Base-by-base conservation (phyloP, 164 flowering plant species). In the Chloranthus sessilifolius region DNA sequence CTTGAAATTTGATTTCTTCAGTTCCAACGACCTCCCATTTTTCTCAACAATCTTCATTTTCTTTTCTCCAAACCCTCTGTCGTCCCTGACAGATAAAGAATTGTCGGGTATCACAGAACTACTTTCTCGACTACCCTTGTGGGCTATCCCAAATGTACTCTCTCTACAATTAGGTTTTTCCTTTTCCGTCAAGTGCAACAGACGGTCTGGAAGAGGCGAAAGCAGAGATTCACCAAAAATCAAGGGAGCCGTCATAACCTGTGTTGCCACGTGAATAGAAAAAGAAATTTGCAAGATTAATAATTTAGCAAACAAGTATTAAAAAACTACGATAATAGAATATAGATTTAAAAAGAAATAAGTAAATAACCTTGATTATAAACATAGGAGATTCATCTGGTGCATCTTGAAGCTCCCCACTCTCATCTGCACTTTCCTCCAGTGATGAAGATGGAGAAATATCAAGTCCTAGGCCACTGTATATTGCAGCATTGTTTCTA, bases 391-490 rank as follows among this genome's bases (percentile, higher is more conserved):
- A 87, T 43, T 72, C 75, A 52, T 52, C 55, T 1, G 56, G 42
- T 4, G 47, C 42, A 11, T 59, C 76, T 31, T 46, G 75, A 69
- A 62, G 33, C 52, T 56, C 57, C 52, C 52, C 73, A 69, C 70
- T 72, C 48, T 55, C 76, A 28, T 47, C 67, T 23, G 76, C 75
- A 64, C 77, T 82, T 56, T 74, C 74, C 31, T 65, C 70, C 53
- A 53, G 43, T 24, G 98, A 78, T 21, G 91, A 76, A 53, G 79
- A 69, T 50, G 89, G 95, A 48, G 95, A 81, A 38, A 49, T 37
- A 40, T 69, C 77, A 59, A 89, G 95, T 43, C 98, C 96, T 50
- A 90, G 81, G 47, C 87, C 91, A 63, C 76, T 80, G 52, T 88
- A 86, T 47, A 92, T 76, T 54, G 67, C 98, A 51, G 91, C 89